phyloP scores from a whole-genome alignment of 305 asterid species.

The Euphrasia arctica region DNA sequence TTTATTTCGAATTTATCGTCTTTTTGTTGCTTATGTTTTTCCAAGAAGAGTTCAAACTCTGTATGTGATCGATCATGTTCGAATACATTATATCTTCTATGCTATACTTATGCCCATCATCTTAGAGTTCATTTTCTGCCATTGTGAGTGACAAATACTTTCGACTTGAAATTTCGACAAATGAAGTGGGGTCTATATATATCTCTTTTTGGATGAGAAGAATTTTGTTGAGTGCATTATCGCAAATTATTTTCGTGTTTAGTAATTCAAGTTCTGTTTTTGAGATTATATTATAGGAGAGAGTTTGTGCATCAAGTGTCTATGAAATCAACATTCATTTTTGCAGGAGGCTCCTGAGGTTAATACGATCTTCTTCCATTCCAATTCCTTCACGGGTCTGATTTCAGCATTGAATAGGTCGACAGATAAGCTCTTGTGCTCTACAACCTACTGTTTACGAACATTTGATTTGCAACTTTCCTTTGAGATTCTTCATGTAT shows the following conservation, averaged over 20 bases:
- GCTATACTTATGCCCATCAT: not conserved
- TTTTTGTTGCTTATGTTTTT: not conserved
- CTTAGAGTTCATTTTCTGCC: not conserved
- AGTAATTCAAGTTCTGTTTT: not conserved
- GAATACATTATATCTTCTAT: not conserved
- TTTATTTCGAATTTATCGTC: not conserved
- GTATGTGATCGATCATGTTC: not conserved
- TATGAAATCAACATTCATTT: too few relatives aligned
- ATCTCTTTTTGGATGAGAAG: not conserved
- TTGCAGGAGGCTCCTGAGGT: too few relatives aligned
- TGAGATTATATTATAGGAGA: not conserved
- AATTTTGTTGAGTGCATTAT: not conserved
- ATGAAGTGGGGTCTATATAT: not conserved
- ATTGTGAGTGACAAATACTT: not conserved
- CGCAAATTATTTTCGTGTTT: too few relatives aligned
- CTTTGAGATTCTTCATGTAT: not conserved
- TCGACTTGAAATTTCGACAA: not conserved
- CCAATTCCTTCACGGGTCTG: not conserved
- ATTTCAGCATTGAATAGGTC: not conserved
- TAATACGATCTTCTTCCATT: not conserved
- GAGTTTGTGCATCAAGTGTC: not conserved
- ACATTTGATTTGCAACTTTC: not conserved
- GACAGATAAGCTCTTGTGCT: not conserved
- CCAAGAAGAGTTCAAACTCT: not conserved
- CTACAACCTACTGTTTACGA: too few relatives aligned